These are phyloP conservation scores for Diaporthe sp. DNA, from an alignment of 2,329 filamentous ascomycete species.

Conservation along the genomic window DNA sequence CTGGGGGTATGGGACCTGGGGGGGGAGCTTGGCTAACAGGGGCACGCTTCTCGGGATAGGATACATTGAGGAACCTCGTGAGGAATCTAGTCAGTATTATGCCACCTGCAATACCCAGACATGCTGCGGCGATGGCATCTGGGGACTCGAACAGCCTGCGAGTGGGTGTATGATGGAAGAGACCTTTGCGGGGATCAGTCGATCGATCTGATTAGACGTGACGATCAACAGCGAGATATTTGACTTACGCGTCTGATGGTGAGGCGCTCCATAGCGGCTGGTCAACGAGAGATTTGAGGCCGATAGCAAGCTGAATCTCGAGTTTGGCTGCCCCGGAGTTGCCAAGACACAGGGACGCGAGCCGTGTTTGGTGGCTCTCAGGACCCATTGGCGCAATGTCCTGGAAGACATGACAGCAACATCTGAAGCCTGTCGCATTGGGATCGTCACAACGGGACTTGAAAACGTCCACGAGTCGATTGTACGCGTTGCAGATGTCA, in stretches of 20 bases:
- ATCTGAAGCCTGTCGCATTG: neutral
- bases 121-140: neutral
- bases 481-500: neutral
- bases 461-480: too few relatives aligned
- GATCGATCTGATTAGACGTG: neutral
- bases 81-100: neutral
- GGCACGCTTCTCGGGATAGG: neutral
- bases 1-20: neutral
- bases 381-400: neutral
- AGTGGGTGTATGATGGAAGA: slow-evolving; percentile 26
- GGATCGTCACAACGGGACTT: neutral
- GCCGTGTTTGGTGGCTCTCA: neutral
- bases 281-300: neutral
- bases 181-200: neutral
- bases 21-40: too few relatives aligned
- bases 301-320: neutral
- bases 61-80: neutral
- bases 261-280: neutral
- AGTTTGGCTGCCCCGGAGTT: neutral
- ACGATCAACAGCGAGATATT: rapidly evolving
- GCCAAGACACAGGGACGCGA: too few relatives aligned
- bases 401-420: neutral
- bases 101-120: neutral
- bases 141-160: neutral
- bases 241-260: neutral